Percentiles rank a stretch among this genome's conserved stretches.
phyloP scores from a whole-genome alignment of 805 yeast genomes.

The Schizosaccharomyces octosporus region DNA sequence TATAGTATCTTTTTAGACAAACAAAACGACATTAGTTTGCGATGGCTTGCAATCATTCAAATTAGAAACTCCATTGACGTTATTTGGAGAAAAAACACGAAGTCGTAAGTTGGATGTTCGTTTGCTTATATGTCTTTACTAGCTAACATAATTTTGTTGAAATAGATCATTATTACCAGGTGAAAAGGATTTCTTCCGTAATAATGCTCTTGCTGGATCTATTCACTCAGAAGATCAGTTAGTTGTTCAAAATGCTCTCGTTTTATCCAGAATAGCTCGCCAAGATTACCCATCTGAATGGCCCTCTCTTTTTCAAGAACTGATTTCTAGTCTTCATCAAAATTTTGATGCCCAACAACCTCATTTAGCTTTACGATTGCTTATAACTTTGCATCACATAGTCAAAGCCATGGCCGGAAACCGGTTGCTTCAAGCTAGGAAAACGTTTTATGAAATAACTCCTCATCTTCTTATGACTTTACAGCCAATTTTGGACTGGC shows the following conservation, averaged over 20 bases:
- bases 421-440: slow-evolving; percentile 59
- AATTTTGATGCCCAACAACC: background rate
- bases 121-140: background rate
- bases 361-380: background rate
- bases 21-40: slow-evolving; percentile 32
- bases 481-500: background rate
- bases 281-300: slow-evolving; percentile 63
- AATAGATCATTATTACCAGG: background rate
- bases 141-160: background rate
- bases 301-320: slow-evolving; percentile 47
- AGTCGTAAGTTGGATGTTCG: slow-evolving; percentile 17
- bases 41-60: slow-evolving; percentile 75
- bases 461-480: slow-evolving; percentile 21
- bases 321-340: background rate
- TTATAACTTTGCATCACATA: slow-evolving; percentile 33
- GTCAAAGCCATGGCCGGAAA: slow-evolving; percentile 52
- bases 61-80: slow-evolving; percentile 71
- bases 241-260: slow-evolving; percentile 51
- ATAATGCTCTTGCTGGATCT: background rate
- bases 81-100: slow-evolving; percentile 55
- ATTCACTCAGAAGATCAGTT: background rate
- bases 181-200: background rate
- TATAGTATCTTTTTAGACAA: slow-evolving; percentile 34
- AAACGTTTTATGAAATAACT: slow-evolving; percentile 49
- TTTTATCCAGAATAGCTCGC: slow-evolving; percentile 53